These are phyloP conservation scores for Micractinium conductrix DNA, from an alignment of 139 green algal species.

Conservation along the genomic window DNA sequence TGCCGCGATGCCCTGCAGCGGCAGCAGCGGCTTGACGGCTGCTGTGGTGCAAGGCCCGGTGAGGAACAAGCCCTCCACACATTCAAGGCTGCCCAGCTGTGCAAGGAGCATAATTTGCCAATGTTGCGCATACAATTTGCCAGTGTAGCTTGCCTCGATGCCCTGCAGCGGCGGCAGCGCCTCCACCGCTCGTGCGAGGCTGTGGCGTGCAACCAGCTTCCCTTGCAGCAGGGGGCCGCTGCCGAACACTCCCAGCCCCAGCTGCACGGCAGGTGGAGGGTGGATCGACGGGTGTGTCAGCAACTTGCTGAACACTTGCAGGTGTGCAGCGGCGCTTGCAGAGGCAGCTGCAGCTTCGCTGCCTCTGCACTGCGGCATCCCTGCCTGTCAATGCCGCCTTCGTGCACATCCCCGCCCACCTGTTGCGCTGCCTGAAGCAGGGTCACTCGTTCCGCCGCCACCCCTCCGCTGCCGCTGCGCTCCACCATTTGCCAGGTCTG, in stretches of 20 bases:
- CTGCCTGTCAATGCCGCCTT: too few relatives aligned
- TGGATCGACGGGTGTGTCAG: neutral
- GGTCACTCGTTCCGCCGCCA: slow-evolving; percentile 16
- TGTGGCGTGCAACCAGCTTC: slow-evolving; percentile 5
- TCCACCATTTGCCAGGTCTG: slow-evolving; percentile 62
- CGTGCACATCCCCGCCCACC: slow-evolving; percentile 10
- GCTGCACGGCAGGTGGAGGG: neutral
- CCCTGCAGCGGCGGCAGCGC: neutral
- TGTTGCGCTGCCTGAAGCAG: slow-evolving; percentile 57
- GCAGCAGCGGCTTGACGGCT: neutral
- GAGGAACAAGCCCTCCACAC: too few relatives aligned
- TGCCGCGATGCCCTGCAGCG: neutral
- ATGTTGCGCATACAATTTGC: too few relatives aligned
- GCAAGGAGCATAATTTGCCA: too few relatives aligned
- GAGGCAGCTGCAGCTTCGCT: neutral
- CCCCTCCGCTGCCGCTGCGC: neutral
- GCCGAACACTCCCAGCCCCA: slow-evolving; percentile 53
- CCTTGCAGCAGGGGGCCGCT: slow-evolving; percentile 43
- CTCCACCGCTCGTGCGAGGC: neutral
- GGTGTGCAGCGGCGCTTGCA: too few relatives aligned
- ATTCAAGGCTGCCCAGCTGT: too few relatives aligned
- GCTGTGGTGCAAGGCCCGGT: neutral
- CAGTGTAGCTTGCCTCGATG: neutral
- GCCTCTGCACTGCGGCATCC: neutral
- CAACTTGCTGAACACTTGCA: too few relatives aligned